Evolutionary conservation across 164 flowering plant species (phyloP).

Genomic region (Dillenia turbinata): DNA sequence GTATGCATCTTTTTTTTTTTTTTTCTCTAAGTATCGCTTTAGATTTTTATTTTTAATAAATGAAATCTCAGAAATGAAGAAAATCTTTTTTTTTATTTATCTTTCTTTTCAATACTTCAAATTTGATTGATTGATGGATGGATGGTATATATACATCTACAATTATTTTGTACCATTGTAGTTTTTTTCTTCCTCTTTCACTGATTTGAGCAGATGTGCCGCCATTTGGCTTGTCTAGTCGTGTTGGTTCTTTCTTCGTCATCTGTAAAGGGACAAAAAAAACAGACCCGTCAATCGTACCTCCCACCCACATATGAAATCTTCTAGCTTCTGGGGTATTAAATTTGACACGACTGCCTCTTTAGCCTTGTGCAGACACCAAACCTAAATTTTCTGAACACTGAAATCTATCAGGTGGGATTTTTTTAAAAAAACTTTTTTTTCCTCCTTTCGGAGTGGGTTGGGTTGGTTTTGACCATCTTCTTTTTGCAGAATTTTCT

Average conservation of each 20-base stretch:
- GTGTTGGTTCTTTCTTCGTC: not conserved
- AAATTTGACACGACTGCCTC: too few species aligned
- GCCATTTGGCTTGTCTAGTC: constrained; percentile 33
- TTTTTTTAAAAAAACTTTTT: too few species aligned
- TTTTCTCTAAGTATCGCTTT: not conserved
- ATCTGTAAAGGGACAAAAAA: too few species aligned
- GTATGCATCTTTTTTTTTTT: not conserved
- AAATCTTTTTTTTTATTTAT: constrained; percentile 10
- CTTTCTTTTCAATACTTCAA: not conserved
- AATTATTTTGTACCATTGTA: constrained; percentile 4
- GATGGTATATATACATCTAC: constrained; percentile 13
- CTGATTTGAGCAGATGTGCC: constrained; percentile 47
- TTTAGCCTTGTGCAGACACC: too few species aligned
- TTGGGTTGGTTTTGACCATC: too few species aligned
- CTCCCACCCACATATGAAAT: not conserved
- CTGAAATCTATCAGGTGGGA: too few species aligned
- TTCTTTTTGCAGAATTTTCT: too few species aligned
- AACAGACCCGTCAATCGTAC: not conserved
- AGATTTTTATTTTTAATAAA: too few species aligned
- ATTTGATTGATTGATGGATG: constrained; percentile 29
- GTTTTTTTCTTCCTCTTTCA: constrained; percentile 13
- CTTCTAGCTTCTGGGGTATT: too few species aligned
- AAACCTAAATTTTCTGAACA: too few species aligned
- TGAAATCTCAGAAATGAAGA: not conserved
- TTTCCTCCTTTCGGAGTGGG: too few species aligned